A percentile compares a stretch with the other conserved stretches of the same genome.
These are phyloP conservation scores for Leptoxyphium fumago DNA, from an alignment of 2,329 filamentous ascomycete species.

Conservation along the genomic window DNA sequence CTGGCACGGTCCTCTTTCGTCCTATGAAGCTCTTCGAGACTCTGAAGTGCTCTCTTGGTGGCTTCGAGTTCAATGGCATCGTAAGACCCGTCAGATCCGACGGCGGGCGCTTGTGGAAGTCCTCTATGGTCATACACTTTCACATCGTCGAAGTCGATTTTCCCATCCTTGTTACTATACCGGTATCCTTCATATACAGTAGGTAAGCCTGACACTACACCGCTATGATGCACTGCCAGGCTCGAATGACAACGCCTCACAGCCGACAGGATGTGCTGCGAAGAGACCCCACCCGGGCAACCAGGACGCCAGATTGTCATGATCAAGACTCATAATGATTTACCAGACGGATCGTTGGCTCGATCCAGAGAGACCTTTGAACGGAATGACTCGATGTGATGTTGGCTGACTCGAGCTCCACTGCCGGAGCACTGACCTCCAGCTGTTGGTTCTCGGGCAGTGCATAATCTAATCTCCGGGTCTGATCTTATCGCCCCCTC, in stretches of 20 bases:
- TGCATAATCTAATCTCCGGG: background rate
- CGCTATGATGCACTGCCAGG: background rate
- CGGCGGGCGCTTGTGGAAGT: too few species aligned
- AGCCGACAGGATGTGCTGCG: too few species aligned
- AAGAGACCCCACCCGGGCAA: background rate
- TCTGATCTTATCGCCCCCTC: background rate
- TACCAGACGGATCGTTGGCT: background rate
- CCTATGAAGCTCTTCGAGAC: slow-evolving; percentile 12
- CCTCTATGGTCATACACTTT: too few species aligned
- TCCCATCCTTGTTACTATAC: background rate
- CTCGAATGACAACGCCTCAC: too few species aligned
- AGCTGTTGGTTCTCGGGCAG: too few species aligned
- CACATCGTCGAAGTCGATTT: background rate
- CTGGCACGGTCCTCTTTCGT: slow-evolving; percentile 9
- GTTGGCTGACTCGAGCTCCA: too few species aligned
- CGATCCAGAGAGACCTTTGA: too few species aligned
- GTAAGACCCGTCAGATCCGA: background rate
- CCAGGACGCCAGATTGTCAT: background rate
- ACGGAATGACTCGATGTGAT: too few species aligned
- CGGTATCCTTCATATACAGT: background rate
- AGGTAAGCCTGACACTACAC: background rate
- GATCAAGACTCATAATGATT: background rate
- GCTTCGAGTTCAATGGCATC: slow-evolving; percentile 5
- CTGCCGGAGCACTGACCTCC: too few species aligned
- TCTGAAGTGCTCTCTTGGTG: slow-evolving; percentile 2